Evolutionary conservation across 164 flowering plant species (phyloP).

Genomic region (Magnolia kwangsiensis): DNA sequence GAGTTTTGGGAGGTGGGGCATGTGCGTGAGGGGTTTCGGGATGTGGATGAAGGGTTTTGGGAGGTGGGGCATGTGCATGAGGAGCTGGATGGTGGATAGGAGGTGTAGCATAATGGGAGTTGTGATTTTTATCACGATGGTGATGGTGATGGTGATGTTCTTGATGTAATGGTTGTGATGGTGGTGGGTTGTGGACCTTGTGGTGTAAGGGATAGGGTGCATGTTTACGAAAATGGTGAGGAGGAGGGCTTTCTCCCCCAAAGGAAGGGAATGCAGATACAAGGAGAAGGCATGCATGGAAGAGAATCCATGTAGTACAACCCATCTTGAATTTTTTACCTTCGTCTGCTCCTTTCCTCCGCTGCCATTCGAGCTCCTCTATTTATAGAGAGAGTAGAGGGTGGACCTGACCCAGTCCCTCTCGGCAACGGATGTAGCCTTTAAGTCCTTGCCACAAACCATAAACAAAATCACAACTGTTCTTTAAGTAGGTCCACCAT

Average conservation of each 20-base stretch:
- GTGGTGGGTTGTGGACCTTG: not conserved
- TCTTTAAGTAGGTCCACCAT: too few species aligned
- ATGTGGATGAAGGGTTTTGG: not conserved
- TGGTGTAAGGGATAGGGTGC: not conserved
- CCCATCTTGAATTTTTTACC: not conserved
- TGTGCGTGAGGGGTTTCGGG: not conserved
- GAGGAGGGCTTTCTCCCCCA: not conserved
- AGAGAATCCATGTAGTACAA: not conserved
- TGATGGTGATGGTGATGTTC: not conserved
- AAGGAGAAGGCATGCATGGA: not conserved
- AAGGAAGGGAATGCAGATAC: not conserved
- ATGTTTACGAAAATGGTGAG: not conserved
- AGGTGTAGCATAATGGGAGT: not conserved
- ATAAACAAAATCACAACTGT: too few species aligned
- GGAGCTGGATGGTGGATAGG: not conserved
- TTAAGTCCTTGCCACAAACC: too few species aligned
- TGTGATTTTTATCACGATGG: not conserved
- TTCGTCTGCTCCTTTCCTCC: not conserved
- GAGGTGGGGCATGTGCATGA: not conserved
- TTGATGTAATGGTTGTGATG: not conserved
- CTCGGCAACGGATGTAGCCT: too few species aligned
- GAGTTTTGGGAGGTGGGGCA: not conserved
- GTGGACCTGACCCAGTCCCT: too few species aligned
- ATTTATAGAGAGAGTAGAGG: not conserved
- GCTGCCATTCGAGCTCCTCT: not conserved